Percentiles rank a stretch among this genome's conserved stretches.
These are phyloP conservation scores for Fusarium protoensiforme DNA, from an alignment of 2,329 filamentous ascomycete species.

Conservation along the genomic window DNA sequence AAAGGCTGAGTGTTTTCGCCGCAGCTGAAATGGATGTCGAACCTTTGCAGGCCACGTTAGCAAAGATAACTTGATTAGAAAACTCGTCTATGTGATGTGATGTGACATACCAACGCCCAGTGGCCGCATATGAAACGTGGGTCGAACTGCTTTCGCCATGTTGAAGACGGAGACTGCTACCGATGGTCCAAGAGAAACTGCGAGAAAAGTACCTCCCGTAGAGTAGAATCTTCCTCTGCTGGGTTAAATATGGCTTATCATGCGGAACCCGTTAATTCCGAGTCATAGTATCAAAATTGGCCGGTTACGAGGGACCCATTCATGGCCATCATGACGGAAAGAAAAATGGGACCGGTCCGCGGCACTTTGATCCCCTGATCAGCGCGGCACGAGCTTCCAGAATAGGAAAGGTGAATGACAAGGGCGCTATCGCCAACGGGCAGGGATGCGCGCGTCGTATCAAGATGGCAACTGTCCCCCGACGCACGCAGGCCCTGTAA, in stretches of 20 bases:
- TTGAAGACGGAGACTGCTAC: not conserved
- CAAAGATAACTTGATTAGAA: not conserved
- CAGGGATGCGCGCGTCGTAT: not conserved
- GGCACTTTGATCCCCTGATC: not conserved
- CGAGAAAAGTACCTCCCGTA: not conserved
- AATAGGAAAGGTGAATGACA: not conserved
- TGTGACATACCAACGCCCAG: not conserved
- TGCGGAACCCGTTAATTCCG: not conserved
- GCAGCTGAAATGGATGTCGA: not conserved
- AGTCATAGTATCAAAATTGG: not conserved
- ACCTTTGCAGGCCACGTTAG: not conserved
- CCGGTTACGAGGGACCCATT: not conserved
- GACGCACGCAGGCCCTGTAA: too few species aligned
- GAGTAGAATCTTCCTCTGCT: not conserved
- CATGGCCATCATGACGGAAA: not conserved
- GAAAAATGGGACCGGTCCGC: not conserved
- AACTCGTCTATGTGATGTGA: not conserved
- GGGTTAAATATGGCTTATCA: not conserved
- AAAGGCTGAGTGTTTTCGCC: slow-evolving; percentile 14
- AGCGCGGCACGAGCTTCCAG: not conserved
- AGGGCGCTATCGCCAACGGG: not conserved
- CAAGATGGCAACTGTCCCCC: not conserved
- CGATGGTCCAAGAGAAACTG: not conserved
- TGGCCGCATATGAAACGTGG: not conserved
- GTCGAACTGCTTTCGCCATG: not conserved